Percentiles rank a stretch among this genome's conserved stretches.
Conservation (phyloP, 352 stramenopile species). For the Pythium insidiosum region DNA sequence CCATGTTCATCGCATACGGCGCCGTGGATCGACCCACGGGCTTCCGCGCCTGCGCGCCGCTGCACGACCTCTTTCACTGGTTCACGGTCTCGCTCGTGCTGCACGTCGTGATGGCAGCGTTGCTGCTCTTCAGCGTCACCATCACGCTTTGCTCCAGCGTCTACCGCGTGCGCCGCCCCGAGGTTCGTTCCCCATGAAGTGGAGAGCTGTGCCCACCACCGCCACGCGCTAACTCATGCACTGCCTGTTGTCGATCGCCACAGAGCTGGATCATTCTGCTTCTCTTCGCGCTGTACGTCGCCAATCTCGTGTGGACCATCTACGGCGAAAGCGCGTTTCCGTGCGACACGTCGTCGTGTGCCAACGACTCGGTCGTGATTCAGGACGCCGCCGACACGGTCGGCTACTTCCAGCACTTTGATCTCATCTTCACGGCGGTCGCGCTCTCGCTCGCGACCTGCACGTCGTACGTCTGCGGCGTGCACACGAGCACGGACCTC, state of each 20-base stretch:
- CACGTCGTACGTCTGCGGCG: slow-evolving; percentile 59
- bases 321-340: slow-evolving; percentile 50
- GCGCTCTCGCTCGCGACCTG: slow-evolving; percentile 29
- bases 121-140: slow-evolving; percentile 29
- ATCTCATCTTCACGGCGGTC: slow-evolving; percentile 49
- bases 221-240: no score
- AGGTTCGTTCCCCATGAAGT: no score
- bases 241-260: no score
- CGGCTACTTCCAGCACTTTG: slow-evolving; percentile 57
- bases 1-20: slow-evolving; percentile 48
- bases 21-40: slow-evolving; percentile 26
- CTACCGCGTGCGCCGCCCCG: slow-evolving; percentile 6
- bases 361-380: slow-evolving; percentile 38
- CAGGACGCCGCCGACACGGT: slow-evolving; percentile 53
- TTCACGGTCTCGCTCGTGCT: slow-evolving; percentile 42
- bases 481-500: slow-evolving; percentile 45
- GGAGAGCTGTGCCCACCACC: no score
- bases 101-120: slow-evolving; percentile 26
- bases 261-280: slow-evolving; percentile 44
- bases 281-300: slow-evolving; percentile 50
- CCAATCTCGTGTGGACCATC: slow-evolving; percentile 42
- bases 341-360: slow-evolving; percentile 37
- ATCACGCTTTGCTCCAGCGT: slow-evolving; percentile 35
- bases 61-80: slow-evolving; percentile 52
- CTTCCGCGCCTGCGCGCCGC: slow-evolving; percentile 28